phyloP scores from a whole-genome alignment of 352 stramenopile genomes.

The Lagenidium giganteum region DNA sequence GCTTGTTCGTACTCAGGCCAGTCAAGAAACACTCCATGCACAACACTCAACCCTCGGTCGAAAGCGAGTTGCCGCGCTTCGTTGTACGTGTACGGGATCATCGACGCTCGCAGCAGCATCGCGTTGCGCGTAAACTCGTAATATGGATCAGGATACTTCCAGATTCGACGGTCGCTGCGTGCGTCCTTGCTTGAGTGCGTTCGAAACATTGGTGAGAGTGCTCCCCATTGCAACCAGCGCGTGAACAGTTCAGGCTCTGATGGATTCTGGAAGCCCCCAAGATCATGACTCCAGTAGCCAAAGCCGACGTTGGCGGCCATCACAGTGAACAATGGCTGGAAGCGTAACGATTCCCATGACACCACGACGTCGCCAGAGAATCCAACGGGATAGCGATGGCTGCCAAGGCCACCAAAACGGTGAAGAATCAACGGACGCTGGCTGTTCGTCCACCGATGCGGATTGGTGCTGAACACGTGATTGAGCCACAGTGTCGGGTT shows the following conservation, averaged over 20 bases:
- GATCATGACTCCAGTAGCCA: conserved; percentile 43
- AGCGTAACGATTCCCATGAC: conserved; percentile 28
- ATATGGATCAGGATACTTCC: conserved; percentile 23
- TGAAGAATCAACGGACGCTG: conserved; percentile 31
- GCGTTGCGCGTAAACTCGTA: conserved; percentile 23
- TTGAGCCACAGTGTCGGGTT: conserved; percentile 56
- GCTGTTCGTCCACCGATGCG: conserved; percentile 19
- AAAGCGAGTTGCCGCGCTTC: conserved; percentile 19
- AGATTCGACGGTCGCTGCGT: conserved; percentile 24
- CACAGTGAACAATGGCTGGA: conserved; percentile 44
- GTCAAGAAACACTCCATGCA: conserved; percentile 38
- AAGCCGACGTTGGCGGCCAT: conserved; percentile 44
- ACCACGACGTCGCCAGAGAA: conserved; percentile 43
- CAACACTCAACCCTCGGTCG: conserved; percentile 20
- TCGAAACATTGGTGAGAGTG: conserved; percentile 30
- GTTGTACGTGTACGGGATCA: conserved; percentile 50
- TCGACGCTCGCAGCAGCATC: conserved; percentile 20
- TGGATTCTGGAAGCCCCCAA: conserved; percentile 28
- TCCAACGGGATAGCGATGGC: conserved; percentile 44
- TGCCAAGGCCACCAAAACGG: conserved; percentile 43
- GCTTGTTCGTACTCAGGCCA: conserved; percentile 29
- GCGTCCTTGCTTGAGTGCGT: conserved; percentile 32
- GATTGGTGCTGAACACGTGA: conserved; percentile 34
- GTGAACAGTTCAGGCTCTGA: conserved; percentile 28
- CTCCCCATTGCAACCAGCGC: conserved; percentile 42